Conservation (phyloP, 495 filamentous ascomycete species). For the Lasiosphaeria hispida region DNA sequence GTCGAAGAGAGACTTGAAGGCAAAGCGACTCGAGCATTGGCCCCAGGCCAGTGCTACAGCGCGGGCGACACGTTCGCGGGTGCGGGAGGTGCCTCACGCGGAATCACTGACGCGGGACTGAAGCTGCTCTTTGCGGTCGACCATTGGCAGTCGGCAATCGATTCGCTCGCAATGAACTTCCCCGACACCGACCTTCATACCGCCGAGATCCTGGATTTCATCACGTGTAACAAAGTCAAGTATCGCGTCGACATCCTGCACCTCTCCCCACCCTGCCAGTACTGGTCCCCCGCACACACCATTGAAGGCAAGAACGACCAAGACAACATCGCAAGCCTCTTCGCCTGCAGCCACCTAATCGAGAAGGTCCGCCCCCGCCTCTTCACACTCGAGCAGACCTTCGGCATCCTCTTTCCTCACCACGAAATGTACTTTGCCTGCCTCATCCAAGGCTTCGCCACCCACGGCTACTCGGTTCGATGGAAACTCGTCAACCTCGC, state of each 20-base stretch:
- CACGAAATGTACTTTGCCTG: slow-evolving; percentile 55
- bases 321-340: slow-evolving; percentile 67
- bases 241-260: slow-evolving; percentile 69
- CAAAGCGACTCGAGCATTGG: not conserved
- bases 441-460: slow-evolving; percentile 63
- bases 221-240: slow-evolving; percentile 16
- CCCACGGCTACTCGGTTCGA: slow-evolving; percentile 64
- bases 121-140: slow-evolving; percentile 63
- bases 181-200: slow-evolving; percentile 40
- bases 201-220: slow-evolving; percentile 50
- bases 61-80: slow-evolving; percentile 76
- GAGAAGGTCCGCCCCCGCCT: slow-evolving; percentile 61
- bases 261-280: slow-evolving; percentile 80
- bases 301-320: slow-evolving; percentile 64
- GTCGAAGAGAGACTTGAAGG: not conserved
- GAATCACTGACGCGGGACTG: slow-evolving; percentile 62
- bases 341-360: slow-evolving; percentile 60
- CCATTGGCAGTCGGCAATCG: slow-evolving; percentile 49
- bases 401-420: slow-evolving; percentile 55
- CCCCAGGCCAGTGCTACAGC: slow-evolving; percentile 50
- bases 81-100: slow-evolving; percentile 70
- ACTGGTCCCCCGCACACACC: slow-evolving; percentile 77
- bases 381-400: slow-evolving; percentile 83
- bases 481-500: slow-evolving; percentile 50
- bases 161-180: slow-evolving; percentile 63